Evolutionary conservation across 2,329 filamentous ascomycete species (phyloP), one percentile per base, ranked within the genome.

Genomic region (Verticillium isaacii): DNA sequence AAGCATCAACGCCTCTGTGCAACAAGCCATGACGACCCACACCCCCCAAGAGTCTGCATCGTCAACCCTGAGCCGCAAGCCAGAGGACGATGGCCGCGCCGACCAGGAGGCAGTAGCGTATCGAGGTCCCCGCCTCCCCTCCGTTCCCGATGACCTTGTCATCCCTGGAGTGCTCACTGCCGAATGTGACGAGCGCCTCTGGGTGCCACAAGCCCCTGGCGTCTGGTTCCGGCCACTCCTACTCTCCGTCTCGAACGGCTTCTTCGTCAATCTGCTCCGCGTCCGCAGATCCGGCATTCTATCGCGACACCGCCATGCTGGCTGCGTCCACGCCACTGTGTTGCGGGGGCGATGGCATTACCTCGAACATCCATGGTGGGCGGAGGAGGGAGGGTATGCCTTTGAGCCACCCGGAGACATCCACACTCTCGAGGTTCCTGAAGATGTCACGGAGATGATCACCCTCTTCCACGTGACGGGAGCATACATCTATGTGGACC

Each of bases 341-440:
- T 66, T 75, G 2, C 62, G 66, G 23, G 73, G 72, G 1, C 66
- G 69, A 23, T 75, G 72, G 73, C 73, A 75, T 59, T 75, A 75
- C 54, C 68, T 75, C 3, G 73, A 75, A 61, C 72, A 75, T 52
- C 65, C 67, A 0, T 74, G 73, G 72, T 75, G 72, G 73, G 73
- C 73, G 0, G 68, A 66, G 1, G 70, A 74, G 58, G 73, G 73
- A 5, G 68, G 73, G 3, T 72, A 74, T 62, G 70, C 71, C 0
- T 75, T 69, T 58, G 73, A 74, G 66, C 73, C 73, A 1, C 71
- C 68, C 1, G 72, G 72, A 1, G 71, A 75, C 55, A 75, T 74
- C 32, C 72, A 75, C 56, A 75, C 72, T 4, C 63, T 75, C 8
- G 70, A 74, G 57, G 73, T 74, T 1, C 71, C 73, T 1, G 69